Evolutionary conservation across 805 yeast genomes (phyloP).

Genomic region (Schwanniomyces polymorphus): DNA sequence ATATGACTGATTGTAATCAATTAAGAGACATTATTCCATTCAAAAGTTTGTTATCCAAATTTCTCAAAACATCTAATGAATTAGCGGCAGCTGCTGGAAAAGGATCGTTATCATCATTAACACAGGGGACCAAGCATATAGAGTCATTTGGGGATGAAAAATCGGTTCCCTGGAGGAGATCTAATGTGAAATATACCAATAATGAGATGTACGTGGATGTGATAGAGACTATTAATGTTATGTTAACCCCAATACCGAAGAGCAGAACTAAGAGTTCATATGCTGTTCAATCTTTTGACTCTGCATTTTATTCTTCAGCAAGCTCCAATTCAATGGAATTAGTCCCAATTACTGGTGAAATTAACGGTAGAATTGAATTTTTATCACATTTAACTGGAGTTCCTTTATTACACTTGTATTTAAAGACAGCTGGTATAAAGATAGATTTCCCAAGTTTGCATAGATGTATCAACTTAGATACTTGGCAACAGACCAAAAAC

Average conservation of each 20-base stretch:
- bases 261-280: constrained; percentile 6
- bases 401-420: constrained; percentile 64
- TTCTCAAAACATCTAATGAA: constrained; percentile 44
- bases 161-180: constrained; percentile 73
- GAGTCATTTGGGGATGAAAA: constrained; percentile 14
- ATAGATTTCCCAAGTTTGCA: constrained; percentile 69
- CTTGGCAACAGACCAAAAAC: constrained; percentile 51
- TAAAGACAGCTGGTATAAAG: constrained; percentile 46
- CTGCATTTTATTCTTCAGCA: constrained; percentile 26
- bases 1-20: constrained; percentile 67
- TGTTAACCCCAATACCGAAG: constrained; percentile 37
- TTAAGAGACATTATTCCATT: constrained; percentile 70
- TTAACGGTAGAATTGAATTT: constrained; percentile 64
- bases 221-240: constrained; percentile 60
- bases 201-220: constrained; percentile 89
- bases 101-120: constrained; percentile 17
- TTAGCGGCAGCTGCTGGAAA: constrained; percentile 26
- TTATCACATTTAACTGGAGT: constrained; percentile 73
- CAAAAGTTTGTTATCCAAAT: constrained; percentile 52
- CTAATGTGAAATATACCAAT: constrained; percentile 67
- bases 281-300: constrained; percentile 27
- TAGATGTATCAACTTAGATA: constrained; percentile 57
- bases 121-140: constrained; percentile 5
- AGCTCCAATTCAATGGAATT: constrained; percentile 13
- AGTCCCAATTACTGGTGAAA: constrained; percentile 50